Evolutionary conservation across 768 basidiomycete species (phyloP), one percentile per base, ranked within the genome.

Genomic region (Lanmaoa rubissima): DNA sequence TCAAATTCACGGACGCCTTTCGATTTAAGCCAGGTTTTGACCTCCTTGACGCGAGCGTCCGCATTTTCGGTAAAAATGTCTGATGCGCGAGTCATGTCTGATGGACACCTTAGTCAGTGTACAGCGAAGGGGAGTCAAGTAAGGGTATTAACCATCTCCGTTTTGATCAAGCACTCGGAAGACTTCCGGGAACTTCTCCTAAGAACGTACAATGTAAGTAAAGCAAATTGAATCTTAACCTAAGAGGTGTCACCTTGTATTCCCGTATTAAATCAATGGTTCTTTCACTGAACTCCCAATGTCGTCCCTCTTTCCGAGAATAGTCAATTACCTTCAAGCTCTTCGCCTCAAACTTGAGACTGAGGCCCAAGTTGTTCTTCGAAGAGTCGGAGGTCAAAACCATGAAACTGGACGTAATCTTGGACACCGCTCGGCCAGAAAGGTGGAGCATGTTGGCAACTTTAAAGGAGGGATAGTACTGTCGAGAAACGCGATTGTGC

Each of bases 271-370:
- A 80, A 26, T 87, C 78, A 39, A 95, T 74, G 0, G 96, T 88
- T 68, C 87, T 91, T 57, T 93, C 83, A 64, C 93, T 96, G 66
- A 89, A 98, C 67, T 99, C 95, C 97, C 96, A 99, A 35, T 84
- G 79, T 9, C 86, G 76, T 10, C 87, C 88, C 31, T 87, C 84
- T 73, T 96, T 95, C 58, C 84, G 81, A 8, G 94, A 88, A 73
- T 97, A 98, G 59, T 92, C 90, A 44, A 97, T 79, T 1, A 99
- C 97, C 73, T 98, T 99, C 64, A 94, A 71, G 11, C 86, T 82
- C 73, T 97, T 98, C 13, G 85, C 90, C 67, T 99, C 97, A 60
- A 97, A 99, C 71, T 99, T 99, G 62, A 99, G 82, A 69, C 91
- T 92, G 41, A 99, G 80, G 3, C 97, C 97, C 32, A 98, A 74